Conservation (phyloP, 306 rosid genomes). For the Inga leiocalycina region DNA sequence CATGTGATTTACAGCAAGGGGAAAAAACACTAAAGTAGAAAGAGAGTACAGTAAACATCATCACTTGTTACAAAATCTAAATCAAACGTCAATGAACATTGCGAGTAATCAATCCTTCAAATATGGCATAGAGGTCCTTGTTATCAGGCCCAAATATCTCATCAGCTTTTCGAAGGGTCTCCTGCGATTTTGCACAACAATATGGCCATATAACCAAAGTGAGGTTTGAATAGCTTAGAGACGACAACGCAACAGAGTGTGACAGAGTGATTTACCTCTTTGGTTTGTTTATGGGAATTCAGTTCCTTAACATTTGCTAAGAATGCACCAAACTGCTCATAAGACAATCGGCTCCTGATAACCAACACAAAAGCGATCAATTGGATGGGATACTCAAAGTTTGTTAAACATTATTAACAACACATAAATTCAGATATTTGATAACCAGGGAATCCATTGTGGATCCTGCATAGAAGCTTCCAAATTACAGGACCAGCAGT, state of each 20-base stretch:
- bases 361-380: slow-evolving; percentile 20
- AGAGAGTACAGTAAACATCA: neutral
- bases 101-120: slow-evolving; percentile 89
- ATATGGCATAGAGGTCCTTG: slow-evolving; percentile 78
- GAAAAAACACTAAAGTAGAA: neutral
- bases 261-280: slow-evolving; percentile 57
- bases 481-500: neutral
- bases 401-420: slow-evolving; percentile 2
- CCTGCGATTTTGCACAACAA: slow-evolving; percentile 52
- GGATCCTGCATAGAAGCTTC: neutral
- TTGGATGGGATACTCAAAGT: neutral
- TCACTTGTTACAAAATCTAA: slow-evolving; percentile 28
- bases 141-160: slow-evolving; percentile 92
- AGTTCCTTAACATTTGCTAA: slow-evolving; percentile 90
- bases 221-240: neutral
- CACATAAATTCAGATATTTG: neutral
- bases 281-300: slow-evolving; percentile 87
- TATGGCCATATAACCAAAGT: neutral
- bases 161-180: slow-evolving; percentile 81
- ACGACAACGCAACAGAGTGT: neutral
- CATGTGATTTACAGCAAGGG: slow-evolving; percentile 22
- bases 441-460: neutral
- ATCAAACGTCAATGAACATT: slow-evolving; percentile 54
- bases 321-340: slow-evolving; percentile 96
- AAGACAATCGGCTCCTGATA: slow-evolving; percentile 88